phyloP scores from a whole-genome alignment of 2,329 filamentous ascomycete genomes.

The Cladosporium sp. region DNA sequence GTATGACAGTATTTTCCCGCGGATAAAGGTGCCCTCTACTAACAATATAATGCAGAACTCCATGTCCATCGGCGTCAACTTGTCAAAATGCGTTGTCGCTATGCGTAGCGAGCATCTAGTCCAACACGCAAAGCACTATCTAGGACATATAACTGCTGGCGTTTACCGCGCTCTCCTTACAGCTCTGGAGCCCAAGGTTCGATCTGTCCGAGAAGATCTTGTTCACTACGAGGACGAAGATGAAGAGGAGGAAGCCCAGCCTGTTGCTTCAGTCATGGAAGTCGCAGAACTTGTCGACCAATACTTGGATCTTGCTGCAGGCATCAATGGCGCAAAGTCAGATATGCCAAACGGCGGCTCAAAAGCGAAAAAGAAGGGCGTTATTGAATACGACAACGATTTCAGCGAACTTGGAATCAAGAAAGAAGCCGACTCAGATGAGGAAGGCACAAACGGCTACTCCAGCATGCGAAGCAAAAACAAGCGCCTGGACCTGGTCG shows the following conservation, averaged over 20 bases:
- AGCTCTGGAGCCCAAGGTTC: slow-evolving; percentile 63
- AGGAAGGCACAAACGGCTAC: slow-evolving; percentile 19
- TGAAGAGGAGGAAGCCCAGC: slow-evolving; percentile 33
- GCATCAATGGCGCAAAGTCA: slow-evolving; percentile 21
- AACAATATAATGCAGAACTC: slow-evolving; percentile 51
- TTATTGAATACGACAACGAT: slow-evolving; percentile 19
- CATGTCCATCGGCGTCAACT: slow-evolving; percentile 74
- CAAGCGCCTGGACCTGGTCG: slow-evolving; percentile 54
- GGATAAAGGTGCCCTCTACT: neutral
- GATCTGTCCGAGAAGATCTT: slow-evolving; percentile 61
- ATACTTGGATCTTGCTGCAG: slow-evolving; percentile 35
- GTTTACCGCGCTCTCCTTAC: slow-evolving; percentile 73
- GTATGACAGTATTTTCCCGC: slow-evolving; percentile 24
- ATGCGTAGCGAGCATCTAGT: slow-evolving; percentile 75
- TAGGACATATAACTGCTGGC: slow-evolving; percentile 69
- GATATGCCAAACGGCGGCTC: slow-evolving; percentile 22
- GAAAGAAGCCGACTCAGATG: slow-evolving; percentile 25
- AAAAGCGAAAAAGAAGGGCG: slow-evolving; percentile 25
- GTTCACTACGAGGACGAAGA: slow-evolving; percentile 38
- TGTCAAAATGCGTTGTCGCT: slow-evolving; percentile 77
- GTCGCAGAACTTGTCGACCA: slow-evolving; percentile 39
- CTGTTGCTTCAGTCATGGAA: slow-evolving; percentile 38
- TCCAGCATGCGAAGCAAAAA: slow-evolving; percentile 15
- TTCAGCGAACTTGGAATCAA: slow-evolving; percentile 28
- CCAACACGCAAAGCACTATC: slow-evolving; percentile 64